phyloP scores from a whole-genome alignment of 352 stramenopile genomes.

The Pythium sukuiense region DNA sequence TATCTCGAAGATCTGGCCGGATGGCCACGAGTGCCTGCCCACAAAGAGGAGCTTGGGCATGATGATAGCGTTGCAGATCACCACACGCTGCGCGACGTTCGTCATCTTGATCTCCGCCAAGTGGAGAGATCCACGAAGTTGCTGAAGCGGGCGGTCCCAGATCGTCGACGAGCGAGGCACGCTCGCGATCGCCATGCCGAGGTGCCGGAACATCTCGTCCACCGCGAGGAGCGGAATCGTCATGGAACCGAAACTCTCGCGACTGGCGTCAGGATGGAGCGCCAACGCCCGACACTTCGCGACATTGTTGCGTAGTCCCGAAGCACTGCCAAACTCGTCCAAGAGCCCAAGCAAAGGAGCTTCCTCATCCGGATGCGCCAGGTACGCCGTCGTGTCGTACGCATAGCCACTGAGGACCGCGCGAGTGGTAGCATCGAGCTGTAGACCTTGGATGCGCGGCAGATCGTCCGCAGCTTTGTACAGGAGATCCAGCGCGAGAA shows the following conservation, averaged over 20 bases:
- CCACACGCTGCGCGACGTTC: not conserved
- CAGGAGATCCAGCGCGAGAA: not conserved
- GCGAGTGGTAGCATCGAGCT: not conserved
- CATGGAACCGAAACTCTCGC: too few relatives aligned
- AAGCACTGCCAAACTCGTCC: not conserved
- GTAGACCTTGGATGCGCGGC: too few relatives aligned
- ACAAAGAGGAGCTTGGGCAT: constrained; percentile 3
- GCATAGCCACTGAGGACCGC: not conserved
- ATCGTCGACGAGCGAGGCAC: not conserved
- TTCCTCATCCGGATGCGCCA: not conserved
- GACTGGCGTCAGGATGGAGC: not conserved
- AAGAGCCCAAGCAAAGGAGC: not conserved
- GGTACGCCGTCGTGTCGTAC: not conserved
- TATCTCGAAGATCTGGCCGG: not conserved
- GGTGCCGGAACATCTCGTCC: not conserved
- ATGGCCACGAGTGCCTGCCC: not conserved
- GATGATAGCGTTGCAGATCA: not conserved
- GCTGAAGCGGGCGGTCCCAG: not conserved
- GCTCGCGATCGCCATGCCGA: not conserved
- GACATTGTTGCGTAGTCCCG: not conserved
- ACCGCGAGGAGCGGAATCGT: not conserved
- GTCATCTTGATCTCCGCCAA: not conserved
- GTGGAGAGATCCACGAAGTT: not conserved
- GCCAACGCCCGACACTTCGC: not conserved
- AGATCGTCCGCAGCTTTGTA: not conserved